Base-by-base conservation (phyloP, 2,329 filamentous ascomycete species). In the Aspergillus tanneri region DNA sequence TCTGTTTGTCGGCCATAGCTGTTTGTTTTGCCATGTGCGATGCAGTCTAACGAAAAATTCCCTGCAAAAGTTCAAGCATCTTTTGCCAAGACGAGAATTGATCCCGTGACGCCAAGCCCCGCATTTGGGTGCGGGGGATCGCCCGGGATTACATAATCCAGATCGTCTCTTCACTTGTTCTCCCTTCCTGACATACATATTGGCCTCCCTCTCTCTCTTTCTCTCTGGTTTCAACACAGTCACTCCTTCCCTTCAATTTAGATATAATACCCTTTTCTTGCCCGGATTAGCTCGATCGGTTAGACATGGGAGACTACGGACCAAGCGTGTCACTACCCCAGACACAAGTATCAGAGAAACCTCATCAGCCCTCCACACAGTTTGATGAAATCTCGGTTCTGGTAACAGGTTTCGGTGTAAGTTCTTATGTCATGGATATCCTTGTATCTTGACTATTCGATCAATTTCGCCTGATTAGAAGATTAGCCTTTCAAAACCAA, bases 401-500 rank as follows among this genome's bases (percentile, higher is more conserved):
- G 19, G 56, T 70, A 37, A 70, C 67, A 2, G 67, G 67, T 11
- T 70, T 69, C 47, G 67, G 67, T 19, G 66, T 69, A 59, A 56
- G 62, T 52, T 22, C 2, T 16, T 16, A 21, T 14, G 5, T 22
- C 2, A 9, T 14, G 12, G 12, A 12, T 16, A 2, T 24, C 21
- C n/a, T 9, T 5, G 14, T n/a, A 12, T 6, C 22, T 25, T 18
- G 14, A 2, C 34, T 16, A 23, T 9, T 5, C 6, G 18, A 8
- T 28, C 10, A 10, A 12, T 25, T 19, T 22, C 10, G 14, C 47
- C 47, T 21, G n/a, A 21, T n/a, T 11, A 27, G 28, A 7, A 18
- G 16, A 48, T 38, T 55, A 92, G 88, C 86, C 90, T 1, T 95
- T 95, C 69, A 84, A 85, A 59, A 76, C 85, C 36, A 84, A 85